A percentile compares a stretch with the other conserved stretches of the same genome.
Evolutionary conservation across 768 basidiomycete genomes (phyloP).

Genomic region (Pulveroboletus ravenelii): DNA sequence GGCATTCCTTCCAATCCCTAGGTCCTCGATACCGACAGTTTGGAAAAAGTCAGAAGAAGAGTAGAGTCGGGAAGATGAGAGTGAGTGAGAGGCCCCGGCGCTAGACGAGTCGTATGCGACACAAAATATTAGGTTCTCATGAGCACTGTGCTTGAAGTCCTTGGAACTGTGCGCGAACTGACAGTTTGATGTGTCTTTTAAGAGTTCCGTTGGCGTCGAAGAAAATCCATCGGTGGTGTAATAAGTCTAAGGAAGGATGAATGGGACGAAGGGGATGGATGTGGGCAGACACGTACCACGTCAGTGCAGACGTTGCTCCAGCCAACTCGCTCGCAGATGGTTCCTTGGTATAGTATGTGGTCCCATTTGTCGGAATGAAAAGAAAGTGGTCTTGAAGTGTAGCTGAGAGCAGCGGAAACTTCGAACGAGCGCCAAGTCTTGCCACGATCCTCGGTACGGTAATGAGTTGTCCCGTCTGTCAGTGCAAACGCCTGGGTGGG

Average conservation of each 20-base stretch:
- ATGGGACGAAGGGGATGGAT: neutral
- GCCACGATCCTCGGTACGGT: constrained; percentile 84
- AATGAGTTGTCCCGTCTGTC: constrained; percentile 71
- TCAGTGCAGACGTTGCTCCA: constrained; percentile 65
- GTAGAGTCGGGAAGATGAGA: constrained; percentile 66
- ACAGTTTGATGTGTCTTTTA: constrained; percentile 71
- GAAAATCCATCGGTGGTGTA: constrained; percentile 85
- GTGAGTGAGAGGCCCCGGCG: constrained; percentile 37
- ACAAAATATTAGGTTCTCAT: constrained; percentile 78
- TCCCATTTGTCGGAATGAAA: constrained; percentile 86
- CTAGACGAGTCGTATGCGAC: constrained; percentile 73
- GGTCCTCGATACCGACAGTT: constrained; percentile 62
- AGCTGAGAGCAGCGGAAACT: constrained; percentile 46
- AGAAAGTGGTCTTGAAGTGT: constrained; percentile 61
- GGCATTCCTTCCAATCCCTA: constrained; percentile 82
- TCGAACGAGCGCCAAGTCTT: constrained; percentile 82
- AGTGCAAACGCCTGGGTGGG: constrained; percentile 76
- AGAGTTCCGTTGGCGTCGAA: constrained; percentile 51
- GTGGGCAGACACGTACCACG: constrained; percentile 42
- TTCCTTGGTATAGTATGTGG: constrained; percentile 77
- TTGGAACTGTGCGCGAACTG: constrained; percentile 85
- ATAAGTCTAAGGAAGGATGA: constrained; percentile 56
- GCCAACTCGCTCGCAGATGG: constrained; percentile 49
- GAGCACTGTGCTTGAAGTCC: constrained; percentile 77
- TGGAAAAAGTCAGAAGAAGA: constrained; percentile 84